Evolutionary conservation across 1,284 basidiomycete species (phyloP).

Genomic region (Phellinidium pouzarii): DNA sequence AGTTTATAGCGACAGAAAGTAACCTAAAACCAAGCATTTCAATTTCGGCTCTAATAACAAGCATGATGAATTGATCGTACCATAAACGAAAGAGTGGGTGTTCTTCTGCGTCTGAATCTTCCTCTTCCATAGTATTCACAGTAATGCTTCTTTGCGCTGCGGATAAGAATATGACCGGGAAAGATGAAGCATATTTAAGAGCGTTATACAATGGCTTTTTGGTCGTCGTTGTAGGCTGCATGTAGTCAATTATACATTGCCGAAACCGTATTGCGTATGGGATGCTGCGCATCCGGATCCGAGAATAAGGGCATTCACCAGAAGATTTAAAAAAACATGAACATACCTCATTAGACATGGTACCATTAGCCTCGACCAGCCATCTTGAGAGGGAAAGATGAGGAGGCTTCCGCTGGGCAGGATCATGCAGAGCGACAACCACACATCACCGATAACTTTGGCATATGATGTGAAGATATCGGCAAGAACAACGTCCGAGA

Average conservation of each 20-base stretch:
- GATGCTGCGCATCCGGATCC: slow-evolving; percentile 46
- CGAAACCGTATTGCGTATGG: slow-evolving; percentile 90
- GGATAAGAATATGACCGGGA: slow-evolving; percentile 95
- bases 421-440: slow-evolving; percentile 80
- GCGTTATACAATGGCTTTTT: slow-evolving; percentile 86
- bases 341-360: slow-evolving; percentile 82
- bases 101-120: slow-evolving; percentile 44
- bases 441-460: slow-evolving; percentile 93
- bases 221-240: slow-evolving; percentile 56
- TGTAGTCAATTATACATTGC: slow-evolving; percentile 89
- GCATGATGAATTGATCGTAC: slow-evolving; percentile 35
- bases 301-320: slow-evolving; percentile 11
- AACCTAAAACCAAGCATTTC: slow-evolving; percentile 48
- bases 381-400: slow-evolving; percentile 52
- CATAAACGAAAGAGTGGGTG: slow-evolving; percentile 79
- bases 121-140: slow-evolving; percentile 44
- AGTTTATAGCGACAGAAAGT: slow-evolving; percentile 81
- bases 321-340: background rate
- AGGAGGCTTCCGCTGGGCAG: slow-evolving; percentile 71
- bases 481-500: slow-evolving; percentile 90
- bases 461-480: slow-evolving; percentile 96
- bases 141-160: slow-evolving; percentile 75
- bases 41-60: slow-evolving; percentile 8
- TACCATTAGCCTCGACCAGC: slow-evolving; percentile 65
- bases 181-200: slow-evolving; percentile 92